Percentiles rank a stretch among this genome's conserved stretches.
phyloP scores from a whole-genome alignment of 345 rosid species.

The Populus euphratica region DNA sequence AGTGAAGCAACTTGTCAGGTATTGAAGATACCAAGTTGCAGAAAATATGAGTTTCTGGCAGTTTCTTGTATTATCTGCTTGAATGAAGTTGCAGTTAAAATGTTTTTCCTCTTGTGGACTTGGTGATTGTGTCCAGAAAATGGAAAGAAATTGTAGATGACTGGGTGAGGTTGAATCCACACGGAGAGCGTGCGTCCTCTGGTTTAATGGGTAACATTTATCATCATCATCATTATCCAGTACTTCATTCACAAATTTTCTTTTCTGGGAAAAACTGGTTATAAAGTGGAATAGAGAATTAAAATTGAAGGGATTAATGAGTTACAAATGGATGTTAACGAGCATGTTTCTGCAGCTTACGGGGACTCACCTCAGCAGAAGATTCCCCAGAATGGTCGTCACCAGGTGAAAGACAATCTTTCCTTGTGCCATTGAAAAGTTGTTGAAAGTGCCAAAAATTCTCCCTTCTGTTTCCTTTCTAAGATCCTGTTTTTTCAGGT shows the following conservation, averaged over 20 bases:
- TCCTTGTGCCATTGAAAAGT: constrained; percentile 23
- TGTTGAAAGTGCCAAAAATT: constrained; percentile 6
- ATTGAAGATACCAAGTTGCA: not conserved
- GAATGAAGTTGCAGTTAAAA: not conserved
- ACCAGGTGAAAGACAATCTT: constrained; percentile 56
- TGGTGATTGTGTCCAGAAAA: constrained; percentile 47
- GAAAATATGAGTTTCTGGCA: not conserved
- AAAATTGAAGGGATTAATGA: constrained; percentile 8
- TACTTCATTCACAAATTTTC: constrained; percentile 5
- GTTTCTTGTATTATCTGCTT: not conserved
- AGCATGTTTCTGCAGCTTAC: constrained; percentile 45
- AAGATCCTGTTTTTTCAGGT: constrained; percentile 50
- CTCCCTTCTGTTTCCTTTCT: constrained; percentile 29
- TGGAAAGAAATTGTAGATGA: constrained; percentile 95
- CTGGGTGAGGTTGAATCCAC: constrained; percentile 86
- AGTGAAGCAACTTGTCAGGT: constrained; percentile 88
- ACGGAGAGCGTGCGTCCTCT: constrained; percentile 66
- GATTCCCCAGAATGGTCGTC: constrained; percentile 58
- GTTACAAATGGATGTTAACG: constrained; percentile 7
- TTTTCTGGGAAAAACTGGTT: constrained; percentile 13
- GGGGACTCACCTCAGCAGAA: constrained; percentile 88
- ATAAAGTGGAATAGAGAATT: constrained; percentile 12
- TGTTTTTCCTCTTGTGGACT: no score
- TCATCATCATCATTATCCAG: not conserved
- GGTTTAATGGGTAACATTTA: constrained; percentile 60